phyloP scores from a whole-genome alignment of 805 yeast genomes.

The Candida easanensis region DNA sequence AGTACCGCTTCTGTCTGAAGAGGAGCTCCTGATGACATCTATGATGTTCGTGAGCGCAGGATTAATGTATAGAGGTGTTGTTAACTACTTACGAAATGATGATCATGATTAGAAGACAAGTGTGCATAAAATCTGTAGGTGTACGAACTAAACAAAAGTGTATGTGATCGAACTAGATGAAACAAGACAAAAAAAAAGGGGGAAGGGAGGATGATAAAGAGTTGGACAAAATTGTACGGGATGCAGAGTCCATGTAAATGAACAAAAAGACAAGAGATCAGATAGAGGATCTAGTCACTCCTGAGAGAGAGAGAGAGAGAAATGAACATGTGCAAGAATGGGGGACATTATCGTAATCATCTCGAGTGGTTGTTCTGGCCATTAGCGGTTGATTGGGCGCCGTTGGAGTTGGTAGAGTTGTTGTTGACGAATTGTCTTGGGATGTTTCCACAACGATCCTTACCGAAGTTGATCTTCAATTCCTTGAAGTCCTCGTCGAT shows the following conservation, averaged over 20 bases:
- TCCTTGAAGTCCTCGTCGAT: conserved; percentile 64
- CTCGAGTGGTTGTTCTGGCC: not conserved
- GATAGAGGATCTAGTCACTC: too few species aligned
- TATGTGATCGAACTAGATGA: not conserved
- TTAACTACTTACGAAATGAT: too few species aligned
- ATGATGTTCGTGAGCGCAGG: too few species aligned
- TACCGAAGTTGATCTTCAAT: conserved; percentile 86
- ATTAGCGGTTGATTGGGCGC: not conserved
- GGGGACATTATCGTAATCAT: too few species aligned
- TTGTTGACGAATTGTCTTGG: conserved; percentile 63
- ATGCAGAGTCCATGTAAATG: too few species aligned
- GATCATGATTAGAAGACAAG: not conserved
- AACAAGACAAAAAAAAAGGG: too few species aligned
- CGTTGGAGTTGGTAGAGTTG: conserved; percentile 5
- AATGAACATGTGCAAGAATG: not conserved
- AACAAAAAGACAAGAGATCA: too few species aligned
- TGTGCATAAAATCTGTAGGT: not conserved
- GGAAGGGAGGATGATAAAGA: not conserved
- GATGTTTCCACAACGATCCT: conserved; percentile 92
- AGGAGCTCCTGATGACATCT: too few species aligned
- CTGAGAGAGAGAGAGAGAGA: too few species aligned
- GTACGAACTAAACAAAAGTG: conserved; percentile 1
- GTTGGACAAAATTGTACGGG: not conserved
- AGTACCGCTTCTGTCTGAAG: too few species aligned
- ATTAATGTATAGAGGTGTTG: too few species aligned